Evolutionary conservation across 257 asterid genomes (phyloP).

Genomic region (Perilla frutescens): DNA sequence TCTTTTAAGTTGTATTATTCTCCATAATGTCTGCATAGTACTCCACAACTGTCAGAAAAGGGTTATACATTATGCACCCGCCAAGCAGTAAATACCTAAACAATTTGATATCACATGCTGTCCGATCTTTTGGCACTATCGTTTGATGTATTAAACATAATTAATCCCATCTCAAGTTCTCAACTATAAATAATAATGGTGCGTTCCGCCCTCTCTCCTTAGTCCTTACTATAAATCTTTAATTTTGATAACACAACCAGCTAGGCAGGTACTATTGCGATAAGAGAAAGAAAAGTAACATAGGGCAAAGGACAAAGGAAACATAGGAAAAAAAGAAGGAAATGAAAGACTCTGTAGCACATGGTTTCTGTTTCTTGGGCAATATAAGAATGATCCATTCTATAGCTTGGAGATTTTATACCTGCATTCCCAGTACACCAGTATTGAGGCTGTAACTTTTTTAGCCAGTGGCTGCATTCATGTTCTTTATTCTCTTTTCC

Average conservation of each 20-base stretch:
- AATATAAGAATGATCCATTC: conserved; percentile 1
- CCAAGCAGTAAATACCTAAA: conserved; percentile 24
- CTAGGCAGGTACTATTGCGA: conserved; percentile 1
- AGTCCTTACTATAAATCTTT: not conserved
- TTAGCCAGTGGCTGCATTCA: conserved; percentile 7
- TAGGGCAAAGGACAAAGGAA: not conserved
- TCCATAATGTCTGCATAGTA: not conserved
- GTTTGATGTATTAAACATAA: not conserved
- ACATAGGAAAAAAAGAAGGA: not conserved
- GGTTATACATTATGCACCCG: conserved; percentile 12
- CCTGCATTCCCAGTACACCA: not conserved
- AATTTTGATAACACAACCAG: not conserved
- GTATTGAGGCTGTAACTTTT: conserved; percentile 12
- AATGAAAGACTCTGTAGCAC: not conserved
- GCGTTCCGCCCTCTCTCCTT: not conserved
- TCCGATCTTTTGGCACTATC: no score
- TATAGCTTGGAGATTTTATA: conserved; percentile 11
- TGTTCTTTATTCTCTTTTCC: not conserved
- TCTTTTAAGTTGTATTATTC: conserved; percentile 12
- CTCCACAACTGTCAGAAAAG: not conserved
- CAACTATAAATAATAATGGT: not conserved
- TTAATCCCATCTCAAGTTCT: not conserved
- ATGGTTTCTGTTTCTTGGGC: not conserved
- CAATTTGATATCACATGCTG: not conserved
- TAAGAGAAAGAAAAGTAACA: not conserved